A percentile compares a stretch with the other conserved stretches of the same genome.
phyloP scores from a whole-genome alignment of 441 rosid genomes.

The Kokia cookei region DNA sequence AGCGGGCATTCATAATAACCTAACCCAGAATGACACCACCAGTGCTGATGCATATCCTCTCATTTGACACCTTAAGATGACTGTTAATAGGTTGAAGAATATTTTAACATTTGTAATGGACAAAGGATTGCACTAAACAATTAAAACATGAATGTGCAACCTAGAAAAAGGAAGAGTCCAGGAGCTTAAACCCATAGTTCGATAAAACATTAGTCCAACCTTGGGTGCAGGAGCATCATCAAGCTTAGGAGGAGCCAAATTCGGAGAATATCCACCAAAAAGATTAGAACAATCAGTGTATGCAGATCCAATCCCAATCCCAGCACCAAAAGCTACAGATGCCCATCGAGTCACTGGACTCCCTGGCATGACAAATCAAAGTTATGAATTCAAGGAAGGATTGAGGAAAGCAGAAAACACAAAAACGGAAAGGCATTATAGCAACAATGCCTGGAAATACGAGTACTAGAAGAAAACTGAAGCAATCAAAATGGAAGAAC shows the following conservation, averaged over 20 bases:
- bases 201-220: slow-evolving; percentile 18
- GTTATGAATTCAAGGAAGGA: background rate
- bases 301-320: slow-evolving; percentile 85
- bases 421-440: background rate
- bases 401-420: background rate
- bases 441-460: background rate
- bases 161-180: background rate
- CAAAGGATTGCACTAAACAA: background rate
- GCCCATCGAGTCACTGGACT: slow-evolving; percentile 82
- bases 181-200: background rate
- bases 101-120: background rate
- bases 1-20: background rate
- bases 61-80: background rate
- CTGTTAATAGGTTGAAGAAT: background rate
- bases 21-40: background rate
- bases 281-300: slow-evolving; percentile 62
- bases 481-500: background rate
- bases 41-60: background rate
- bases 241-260: slow-evolving; percentile 22
- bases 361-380: slow-evolving; percentile 35
- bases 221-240: slow-evolving; percentile 31
- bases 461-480: background rate
- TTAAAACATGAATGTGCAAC: background rate
- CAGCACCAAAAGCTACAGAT: slow-evolving; percentile 85
- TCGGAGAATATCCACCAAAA: slow-evolving; percentile 40